These are phyloP conservation scores for Hypoxylon sp. DNA, from an alignment of 2,329 filamentous ascomycete genomes.

Conservation along the genomic window DNA sequence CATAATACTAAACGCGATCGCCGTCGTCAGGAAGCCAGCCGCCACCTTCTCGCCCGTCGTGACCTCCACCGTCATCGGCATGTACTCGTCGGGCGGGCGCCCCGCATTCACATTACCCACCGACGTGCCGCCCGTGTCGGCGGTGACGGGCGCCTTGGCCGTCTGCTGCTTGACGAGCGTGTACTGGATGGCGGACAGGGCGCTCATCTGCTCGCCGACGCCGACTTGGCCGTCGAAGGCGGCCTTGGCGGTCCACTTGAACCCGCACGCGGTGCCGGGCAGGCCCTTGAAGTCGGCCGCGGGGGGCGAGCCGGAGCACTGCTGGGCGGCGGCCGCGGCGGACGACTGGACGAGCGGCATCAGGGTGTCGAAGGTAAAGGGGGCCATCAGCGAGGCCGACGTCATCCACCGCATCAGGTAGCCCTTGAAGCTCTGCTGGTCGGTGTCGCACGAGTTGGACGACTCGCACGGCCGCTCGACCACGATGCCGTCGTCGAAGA, in stretches of 20 bases:
- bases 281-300: constrained; percentile 61
- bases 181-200: constrained; percentile 72
- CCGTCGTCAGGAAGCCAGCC: constrained; percentile 66
- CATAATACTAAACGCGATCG: constrained; percentile 61
- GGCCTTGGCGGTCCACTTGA: constrained; percentile 67
- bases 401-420: constrained; percentile 77
- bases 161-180: constrained; percentile 60
- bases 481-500: constrained; percentile 68
- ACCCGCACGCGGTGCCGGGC: constrained; percentile 73
- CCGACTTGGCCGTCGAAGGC: constrained; percentile 70
- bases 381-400: constrained; percentile 65
- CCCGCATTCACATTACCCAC: constrained; percentile 63
- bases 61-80: constrained; percentile 54
- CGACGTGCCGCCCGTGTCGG: constrained; percentile 69
- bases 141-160: constrained; percentile 60
- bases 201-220: constrained; percentile 78
- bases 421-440: constrained; percentile 81
- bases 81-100: constrained; percentile 42
- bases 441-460: constrained; percentile 70
- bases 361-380: constrained; percentile 63
- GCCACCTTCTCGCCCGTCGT: constrained; percentile 65
- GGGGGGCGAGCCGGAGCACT: constrained; percentile 61
- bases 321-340: constrained; percentile 63
- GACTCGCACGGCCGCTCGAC: constrained; percentile 76
- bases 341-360: constrained; percentile 63